These are phyloP conservation scores for Hypoxylon sp. DNA, from an alignment of 2,329 filamentous ascomycete genomes.

Conservation along the genomic window DNA sequence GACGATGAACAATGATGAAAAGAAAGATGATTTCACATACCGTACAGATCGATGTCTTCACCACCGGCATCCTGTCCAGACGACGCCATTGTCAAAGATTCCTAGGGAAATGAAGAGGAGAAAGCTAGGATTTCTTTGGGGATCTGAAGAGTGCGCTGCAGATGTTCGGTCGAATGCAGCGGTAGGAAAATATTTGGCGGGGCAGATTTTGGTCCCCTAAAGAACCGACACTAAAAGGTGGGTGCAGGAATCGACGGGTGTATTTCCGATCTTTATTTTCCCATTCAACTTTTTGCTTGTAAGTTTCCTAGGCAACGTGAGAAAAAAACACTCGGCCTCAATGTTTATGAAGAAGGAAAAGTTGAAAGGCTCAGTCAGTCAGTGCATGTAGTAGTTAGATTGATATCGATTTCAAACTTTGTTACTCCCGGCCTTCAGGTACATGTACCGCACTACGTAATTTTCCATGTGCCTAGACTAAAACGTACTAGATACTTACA, in stretches of 20 bases:
- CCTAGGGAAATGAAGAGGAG: conserved; percentile 7
- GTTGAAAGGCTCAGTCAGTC: no score
- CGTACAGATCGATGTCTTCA: conserved; percentile 68
- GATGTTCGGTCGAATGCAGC: conserved; percentile 34
- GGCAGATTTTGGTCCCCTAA: conserved; percentile 28
- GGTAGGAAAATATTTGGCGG: conserved; percentile 44
- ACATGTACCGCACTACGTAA: no score
- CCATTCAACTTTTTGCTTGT: no score
- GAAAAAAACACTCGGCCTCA: no score
- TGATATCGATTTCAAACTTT: no score
- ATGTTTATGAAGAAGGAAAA: no score
- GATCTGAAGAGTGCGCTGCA: conserved; percentile 25
- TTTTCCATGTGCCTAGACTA: no score
- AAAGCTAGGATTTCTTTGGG: conserved; percentile 9
- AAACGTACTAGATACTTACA: no score
- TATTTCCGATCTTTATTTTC: no score
- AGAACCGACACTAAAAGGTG: background rate
- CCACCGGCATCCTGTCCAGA: conserved; percentile 38
- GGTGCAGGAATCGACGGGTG: background rate
- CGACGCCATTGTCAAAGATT: conserved; percentile 40
- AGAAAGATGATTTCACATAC: conserved; percentile 49
- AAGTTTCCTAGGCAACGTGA: no score
- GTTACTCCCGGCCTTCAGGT: no score
- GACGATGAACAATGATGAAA: background rate
- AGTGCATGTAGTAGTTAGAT: no score